These are phyloP conservation scores for Suillus decipiens DNA, from an alignment of 768 basidiomycete species.

Conservation along the genomic window DNA sequence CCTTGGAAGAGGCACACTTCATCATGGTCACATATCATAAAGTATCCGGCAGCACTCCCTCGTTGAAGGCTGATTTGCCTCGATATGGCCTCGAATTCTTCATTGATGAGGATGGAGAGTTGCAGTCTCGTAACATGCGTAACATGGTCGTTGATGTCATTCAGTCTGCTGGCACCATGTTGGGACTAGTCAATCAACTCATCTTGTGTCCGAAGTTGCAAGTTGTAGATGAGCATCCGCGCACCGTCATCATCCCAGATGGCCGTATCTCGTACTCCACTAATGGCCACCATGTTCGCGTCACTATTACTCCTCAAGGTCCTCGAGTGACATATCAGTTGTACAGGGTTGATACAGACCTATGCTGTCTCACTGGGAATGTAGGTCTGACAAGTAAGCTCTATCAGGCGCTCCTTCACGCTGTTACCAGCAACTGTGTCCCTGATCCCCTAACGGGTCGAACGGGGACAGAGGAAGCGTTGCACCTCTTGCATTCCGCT, in stretches of 20 bases:
- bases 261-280: conserved; percentile 25
- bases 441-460: conserved; percentile 46
- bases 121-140: conserved; percentile 44
- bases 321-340: conserved; percentile 24
- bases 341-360: conserved; percentile 23
- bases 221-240: conserved; percentile 8
- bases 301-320: conserved; percentile 13
- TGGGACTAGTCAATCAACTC: conserved; percentile 43
- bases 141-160: conserved; percentile 42
- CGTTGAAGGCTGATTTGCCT: conserved; percentile 37
- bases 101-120: conserved; percentile 29
- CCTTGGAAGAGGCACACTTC: conserved; percentile 25
- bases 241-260: conserved; percentile 41
- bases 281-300: conserved; percentile 20
- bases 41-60: neutral
- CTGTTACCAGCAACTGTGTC: conserved; percentile 39
- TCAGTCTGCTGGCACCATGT: conserved; percentile 46
- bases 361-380: conserved; percentile 9
- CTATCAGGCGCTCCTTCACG: conserved; percentile 46
- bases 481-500: conserved; percentile 41
- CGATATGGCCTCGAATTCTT: conserved; percentile 45
- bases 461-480: conserved; percentile 46
- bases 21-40: conserved; percentile 23
- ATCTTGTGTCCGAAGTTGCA: conserved; percentile 36
- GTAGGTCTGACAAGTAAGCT: conserved; percentile 31